Base-by-base conservation (phyloP, 129 eudicot genomes). In the Artemisia tridentata region DNA sequence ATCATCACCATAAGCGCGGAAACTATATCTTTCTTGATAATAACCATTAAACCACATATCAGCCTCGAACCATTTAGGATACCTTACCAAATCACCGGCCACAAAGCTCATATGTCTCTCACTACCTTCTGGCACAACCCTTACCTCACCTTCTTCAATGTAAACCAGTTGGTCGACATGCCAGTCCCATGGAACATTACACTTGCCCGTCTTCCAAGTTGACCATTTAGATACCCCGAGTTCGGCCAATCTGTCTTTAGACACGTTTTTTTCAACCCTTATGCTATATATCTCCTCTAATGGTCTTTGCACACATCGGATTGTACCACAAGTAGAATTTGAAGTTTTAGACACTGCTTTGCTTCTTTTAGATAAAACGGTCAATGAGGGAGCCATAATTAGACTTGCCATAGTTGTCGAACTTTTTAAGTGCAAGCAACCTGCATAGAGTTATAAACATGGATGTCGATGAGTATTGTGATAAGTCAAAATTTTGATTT, bases 31-130 rank as follows among this genome's bases (percentile, higher is more conserved):
- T 63, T 93, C 99, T 78, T 90, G 97, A 80, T 93, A 93, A 73
- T 82, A 86, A 43, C 68, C 97, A 52, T 93, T 90, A 63, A 93
- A 93, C 81, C 75, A 90, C 18, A 93, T 91, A 67, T 93, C 99
- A 72, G 99, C 97, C 71, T 93, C 99, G 11, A 93, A 93, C 97
- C 98, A 93, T 68, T 89, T 93, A 17, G 97, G 99, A 68, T 93
- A 93, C 0, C 97, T 81, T 15, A 93, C 91, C 72, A 93, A 84
- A 73, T 93, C 99, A 56, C 99, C 99, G 5, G 99, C 99, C 55
- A 81, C 82, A 51, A 93, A 90, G 52, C 85, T 66, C 99, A 93
- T 90, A 75, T 57, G 88, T 7, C 85, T 78, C 60, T 93, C 79
- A 47, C 99, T 87, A 12, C 97, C 96, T 78, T 93, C 97, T 0